phyloP scores from a whole-genome alignment of 345 rosid genomes.

The Ailanthus altissimus region DNA sequence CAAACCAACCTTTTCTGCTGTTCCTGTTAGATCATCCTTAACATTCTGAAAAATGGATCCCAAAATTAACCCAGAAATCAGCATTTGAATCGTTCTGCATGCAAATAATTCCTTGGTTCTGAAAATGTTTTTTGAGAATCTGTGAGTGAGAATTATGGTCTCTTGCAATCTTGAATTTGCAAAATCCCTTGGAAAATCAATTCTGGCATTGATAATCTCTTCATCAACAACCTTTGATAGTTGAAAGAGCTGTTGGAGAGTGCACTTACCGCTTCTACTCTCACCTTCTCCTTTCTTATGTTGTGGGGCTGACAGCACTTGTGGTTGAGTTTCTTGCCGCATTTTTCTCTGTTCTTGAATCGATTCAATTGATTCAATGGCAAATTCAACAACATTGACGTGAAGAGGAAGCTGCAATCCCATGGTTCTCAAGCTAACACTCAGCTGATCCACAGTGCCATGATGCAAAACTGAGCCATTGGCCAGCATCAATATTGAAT shows the following conservation, averaged over 20 bases:
- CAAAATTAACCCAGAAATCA: slow-evolving; percentile 75
- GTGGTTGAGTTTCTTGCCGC: slow-evolving; percentile 28
- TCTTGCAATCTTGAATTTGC: slow-evolving; percentile 73
- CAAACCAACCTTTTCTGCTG: slow-evolving; percentile 83
- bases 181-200: slow-evolving; percentile 46
- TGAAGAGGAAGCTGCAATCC: slow-evolving; percentile 71
- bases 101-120: slow-evolving; percentile 86
- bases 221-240: slow-evolving; percentile 74
- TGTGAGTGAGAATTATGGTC: slow-evolving; percentile 68
- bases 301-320: slow-evolving; percentile 30
- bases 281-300: slow-evolving; percentile 41
- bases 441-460: slow-evolving; percentile 77
- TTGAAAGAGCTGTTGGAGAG: slow-evolving; percentile 84
- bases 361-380: slow-evolving; percentile 74
- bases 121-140: slow-evolving; percentile 90
- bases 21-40: slow-evolving; percentile 60
- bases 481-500: slow-evolving; percentile 72
- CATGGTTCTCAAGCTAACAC: slow-evolving; percentile 39
- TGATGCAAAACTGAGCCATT: slow-evolving; percentile 79
- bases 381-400: slow-evolving; percentile 74
- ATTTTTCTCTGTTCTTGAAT: slow-evolving; percentile 36
- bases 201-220: slow-evolving; percentile 39
- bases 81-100: slow-evolving; percentile 79
- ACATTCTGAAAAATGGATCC: slow-evolving; percentile 81
- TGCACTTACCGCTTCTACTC: slow-evolving; percentile 54